Conservation (phyloP, 768 basidiomycete genomes). For the Lentinula sp. region DNA sequence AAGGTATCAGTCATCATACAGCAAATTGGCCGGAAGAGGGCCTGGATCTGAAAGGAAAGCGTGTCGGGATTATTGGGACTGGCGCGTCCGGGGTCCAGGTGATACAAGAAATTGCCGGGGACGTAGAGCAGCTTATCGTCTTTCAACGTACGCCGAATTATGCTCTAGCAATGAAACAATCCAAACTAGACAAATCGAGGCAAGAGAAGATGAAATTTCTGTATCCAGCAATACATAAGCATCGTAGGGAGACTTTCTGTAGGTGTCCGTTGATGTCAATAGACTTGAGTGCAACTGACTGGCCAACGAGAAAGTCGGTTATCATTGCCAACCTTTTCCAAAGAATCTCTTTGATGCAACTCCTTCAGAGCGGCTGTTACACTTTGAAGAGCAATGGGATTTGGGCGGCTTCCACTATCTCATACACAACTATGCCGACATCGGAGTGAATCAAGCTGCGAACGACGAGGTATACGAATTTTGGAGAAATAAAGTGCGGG, state of each 20-base stretch:
- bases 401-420: conserved; percentile 8
- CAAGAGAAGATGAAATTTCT: background rate
- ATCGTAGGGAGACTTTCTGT: background rate
- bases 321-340: background rate
- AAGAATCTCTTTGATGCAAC: conserved; percentile 3
- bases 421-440: conserved; percentile 6
- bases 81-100: conserved; percentile 12
- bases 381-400: conserved; percentile 10
- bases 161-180: conserved; percentile 2
- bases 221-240: background rate
- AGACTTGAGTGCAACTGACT: background rate
- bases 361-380: conserved; percentile 8
- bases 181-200: background rate
- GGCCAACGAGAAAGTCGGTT: background rate
- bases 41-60: conserved; percentile 3
- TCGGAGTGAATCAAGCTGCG: background rate
- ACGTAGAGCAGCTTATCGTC: conserved; percentile 8
- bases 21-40: conserved; percentile 2
- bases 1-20: conserved; percentile 3
- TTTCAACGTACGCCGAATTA: conserved; percentile 10
- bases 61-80: conserved; percentile 7
- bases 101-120: conserved; percentile 8
- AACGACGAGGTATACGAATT: conserved; percentile 5
- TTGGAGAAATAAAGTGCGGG: conserved; percentile 5
- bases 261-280: background rate